Evolutionary conservation across 257 asterid genomes (phyloP).

Genomic region (Solanum appendiculatum): DNA sequence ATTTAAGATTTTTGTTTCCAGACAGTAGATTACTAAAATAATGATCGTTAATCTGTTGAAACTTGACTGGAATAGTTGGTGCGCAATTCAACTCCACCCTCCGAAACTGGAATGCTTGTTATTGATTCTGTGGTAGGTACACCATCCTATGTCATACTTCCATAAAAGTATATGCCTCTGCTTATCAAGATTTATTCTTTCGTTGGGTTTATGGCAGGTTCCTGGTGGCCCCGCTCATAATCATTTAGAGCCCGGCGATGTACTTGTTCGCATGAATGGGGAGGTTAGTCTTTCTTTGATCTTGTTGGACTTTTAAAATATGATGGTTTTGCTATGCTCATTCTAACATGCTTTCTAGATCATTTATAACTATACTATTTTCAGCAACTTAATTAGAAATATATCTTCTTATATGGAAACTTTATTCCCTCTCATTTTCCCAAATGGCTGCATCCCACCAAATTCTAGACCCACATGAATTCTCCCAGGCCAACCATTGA

Average conservation of each 20-base stretch:
- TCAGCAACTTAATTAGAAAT: not conserved
- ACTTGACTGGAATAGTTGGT: conserved; percentile 47
- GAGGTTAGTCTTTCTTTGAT: conserved; percentile 44
- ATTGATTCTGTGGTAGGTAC: conserved; percentile 88
- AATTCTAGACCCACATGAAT: not conserved
- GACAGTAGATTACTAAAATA: not conserved
- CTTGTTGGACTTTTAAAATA: not conserved
- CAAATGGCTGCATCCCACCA: not conserved
- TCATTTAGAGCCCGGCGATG: conserved; percentile 96
- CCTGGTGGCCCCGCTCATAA: conserved; percentile 96
- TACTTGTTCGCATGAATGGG: conserved; percentile 81
- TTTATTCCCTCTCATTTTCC: not conserved
- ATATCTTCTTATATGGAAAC: not conserved
- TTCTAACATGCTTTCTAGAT: not conserved
- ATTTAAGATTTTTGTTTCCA: not conserved
- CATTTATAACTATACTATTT: not conserved
- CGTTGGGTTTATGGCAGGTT: conserved; percentile 44
- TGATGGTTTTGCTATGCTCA: not conserved
- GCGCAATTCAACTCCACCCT: conserved; percentile 78
- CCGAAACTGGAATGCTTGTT: conserved; percentile 99
- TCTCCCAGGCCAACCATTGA: not conserved
- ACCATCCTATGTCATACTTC: not conserved
- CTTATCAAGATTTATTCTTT: not conserved
- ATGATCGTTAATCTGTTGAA: not conserved
- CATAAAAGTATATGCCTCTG: not conserved